Conservation (phyloP, 352 stramenopile species). For the Globisporangium cederbergense region DNA sequence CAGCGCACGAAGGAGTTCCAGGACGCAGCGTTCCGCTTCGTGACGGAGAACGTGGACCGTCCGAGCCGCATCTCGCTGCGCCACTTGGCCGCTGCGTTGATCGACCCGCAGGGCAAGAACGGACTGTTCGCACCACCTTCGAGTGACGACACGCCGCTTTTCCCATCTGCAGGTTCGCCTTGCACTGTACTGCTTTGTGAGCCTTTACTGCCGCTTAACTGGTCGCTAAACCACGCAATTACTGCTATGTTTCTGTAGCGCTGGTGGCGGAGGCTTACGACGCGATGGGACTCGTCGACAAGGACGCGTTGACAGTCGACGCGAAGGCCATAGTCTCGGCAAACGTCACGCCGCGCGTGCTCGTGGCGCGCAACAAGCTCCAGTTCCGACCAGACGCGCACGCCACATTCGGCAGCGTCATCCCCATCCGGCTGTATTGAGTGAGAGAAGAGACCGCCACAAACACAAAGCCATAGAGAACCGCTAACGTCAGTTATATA, state of each 20-base stretch:
- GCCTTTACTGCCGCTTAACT: not conserved
- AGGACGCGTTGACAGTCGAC: conserved; percentile 27
- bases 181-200: not conserved
- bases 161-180: conserved; percentile 46
- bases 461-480: not conserved
- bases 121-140: not conserved
- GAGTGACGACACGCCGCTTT: conserved; percentile 20
- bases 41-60: conserved; percentile 45
- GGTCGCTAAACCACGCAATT: not conserved
- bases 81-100: conserved; percentile 43
- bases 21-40: conserved; percentile 50
- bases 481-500: conserved; percentile 10
- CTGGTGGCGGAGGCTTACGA: conserved; percentile 70
- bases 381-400: conserved; percentile 37
- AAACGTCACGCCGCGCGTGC: conserved; percentile 46
- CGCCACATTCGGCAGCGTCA: conserved; percentile 40
- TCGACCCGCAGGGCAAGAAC: conserved; percentile 29
- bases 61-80: conserved; percentile 62
- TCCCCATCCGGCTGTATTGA: conserved; percentile 64
- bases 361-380: conserved; percentile 31
- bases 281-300: conserved; percentile 55
- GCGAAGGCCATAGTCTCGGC: conserved; percentile 27
- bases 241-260: conserved; percentile 21
- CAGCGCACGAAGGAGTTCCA: conserved; percentile 66
- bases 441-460: not conserved